Base-by-base conservation (phyloP, 2,329 filamentous ascomycete genomes). In the Myriosclerotinia duriaeana region DNA sequence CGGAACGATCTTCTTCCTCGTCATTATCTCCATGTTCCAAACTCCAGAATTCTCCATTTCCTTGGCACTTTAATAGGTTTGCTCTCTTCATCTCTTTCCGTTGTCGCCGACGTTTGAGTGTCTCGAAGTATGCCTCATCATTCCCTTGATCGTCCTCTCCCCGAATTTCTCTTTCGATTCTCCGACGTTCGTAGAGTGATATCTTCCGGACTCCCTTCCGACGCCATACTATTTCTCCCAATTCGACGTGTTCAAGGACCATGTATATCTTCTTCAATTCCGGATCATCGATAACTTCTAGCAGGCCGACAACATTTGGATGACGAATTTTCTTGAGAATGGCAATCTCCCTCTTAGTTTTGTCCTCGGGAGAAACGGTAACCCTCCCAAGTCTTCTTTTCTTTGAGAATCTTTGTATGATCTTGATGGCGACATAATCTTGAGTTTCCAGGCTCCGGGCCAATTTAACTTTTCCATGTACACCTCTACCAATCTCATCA, bases 251-350 rank as follows among this genome's bases (percentile, higher is more conserved):
- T 78, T 99, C 95, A 53, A 99, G 84, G 26, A 98, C 92, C 80
- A 99, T 94, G 80, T 99, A 99, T 69, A 99, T 97, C 80, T 99
- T 99, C 80, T 96, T 95, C 67, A 93, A 87, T 74, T 93, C 92
- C 1, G 94, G 94, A 76, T 99, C 95, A 77, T 99, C 95, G 74
- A 99, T 98, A 74, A 99, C 93, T 79, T 99, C 95, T 70, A 98
- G 85, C 50, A 99, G 83, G 73, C 92, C 93, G 69, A 99, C 95
- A 52, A 99, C 92, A 75, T 99, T 97, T n/a, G 92, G 89, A 78
- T 99, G 95, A 40, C 94, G 89, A 64, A 96, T 96, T 81, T 99
- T 99, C 79, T 99, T 99, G 74, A 99, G 83, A 67, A 99, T 98
- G 76, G 95, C 95, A 70, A 99, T 96, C 80, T 99, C 95, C 76